Base-by-base conservation (phyloP, 257 asterid genomes). In the Eucommia ulmoides region DNA sequence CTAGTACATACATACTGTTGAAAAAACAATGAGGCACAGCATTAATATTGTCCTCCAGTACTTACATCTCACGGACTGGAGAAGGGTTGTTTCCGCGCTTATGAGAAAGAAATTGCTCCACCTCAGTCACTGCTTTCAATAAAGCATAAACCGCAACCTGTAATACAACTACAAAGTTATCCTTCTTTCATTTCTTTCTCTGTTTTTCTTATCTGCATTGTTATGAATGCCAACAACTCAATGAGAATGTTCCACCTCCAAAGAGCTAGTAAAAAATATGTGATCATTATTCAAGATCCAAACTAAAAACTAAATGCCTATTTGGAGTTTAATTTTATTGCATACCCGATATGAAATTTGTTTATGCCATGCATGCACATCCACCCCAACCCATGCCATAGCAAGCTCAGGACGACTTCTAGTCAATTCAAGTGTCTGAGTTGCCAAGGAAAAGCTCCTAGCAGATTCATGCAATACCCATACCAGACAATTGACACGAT, bases 141-240 rank as follows among this genome's bases (percentile, higher is more conserved):
- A 82, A 55, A 51, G 87, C 84, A 73, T 81, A 84, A 14, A 63
- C 75, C 33, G 93, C 87, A 58, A 74, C 95, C 91, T 82, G 84
- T 42, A n/a, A n/a, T n/a, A 52, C 24, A 51, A 20, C 22, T 42
- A 21, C 23, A 9, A 38, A 8, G n/a, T 5, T 7, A 38, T 5
- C 5, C 45, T 10, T 38, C 5, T 14, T 0, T 8, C 15, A 5
- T 8, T 38, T 7, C 45, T 15, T 38, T n/a, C n/a, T n/a, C n/a
- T n/a, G n/a, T n/a, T n/a, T n/a, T n/a, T n/a, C n/a, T n/a, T n/a
- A n/a, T n/a, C n/a, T n/a, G n/a, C n/a, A n/a, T n/a, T n/a, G n/a
- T n/a, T n/a, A n/a, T n/a, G n/a, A n/a, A n/a, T n/a, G n/a, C n/a
- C n/a, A n/a, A n/a, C n/a, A n/a, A n/a, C n/a, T n/a, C n/a, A n/a